Percentiles rank a stretch among this genome's conserved stretches.
Conservation (phyloP, 225 moss, liverwort and hornwort genomes). For the Bryum argenteum region DNA sequence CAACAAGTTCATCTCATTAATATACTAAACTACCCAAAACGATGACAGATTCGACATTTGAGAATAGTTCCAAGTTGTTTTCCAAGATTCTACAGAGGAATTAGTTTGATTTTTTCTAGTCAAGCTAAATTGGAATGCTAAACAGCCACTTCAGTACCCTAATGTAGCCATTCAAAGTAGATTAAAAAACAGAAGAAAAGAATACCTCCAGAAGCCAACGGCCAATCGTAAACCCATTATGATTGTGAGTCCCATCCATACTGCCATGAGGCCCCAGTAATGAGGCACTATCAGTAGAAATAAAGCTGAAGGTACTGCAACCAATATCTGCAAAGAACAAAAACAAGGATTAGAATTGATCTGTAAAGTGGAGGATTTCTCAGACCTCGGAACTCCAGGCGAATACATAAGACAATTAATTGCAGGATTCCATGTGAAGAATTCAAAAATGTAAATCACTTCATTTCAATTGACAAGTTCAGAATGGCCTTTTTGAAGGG, state of each 20-base stretch:
- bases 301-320: slow-evolving; percentile 64
- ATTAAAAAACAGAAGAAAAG: not conserved
- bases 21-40: no score
- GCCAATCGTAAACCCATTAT: slow-evolving; percentile 72
- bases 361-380: not conserved
- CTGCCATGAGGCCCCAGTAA: slow-evolving; percentile 60
- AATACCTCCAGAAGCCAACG: slow-evolving; percentile 78
- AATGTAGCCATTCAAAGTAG: no score
- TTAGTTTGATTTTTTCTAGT: no score
- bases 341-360: not conserved
- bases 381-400: no score
- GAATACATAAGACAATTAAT: no score
- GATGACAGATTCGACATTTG: no score
- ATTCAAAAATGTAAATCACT: no score
- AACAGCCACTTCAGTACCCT: not conserved
- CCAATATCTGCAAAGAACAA: slow-evolving; percentile 54
- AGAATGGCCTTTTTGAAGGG: no score
- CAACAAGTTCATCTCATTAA: not conserved
- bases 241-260: slow-evolving; percentile 80
- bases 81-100: not conserved
- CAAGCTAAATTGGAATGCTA: no score
- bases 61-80: not conserved
- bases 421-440: no score
- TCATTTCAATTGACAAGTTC: no score
- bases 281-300: slow-evolving; percentile 62